These are phyloP conservation scores for Metschnikowia hibisci DNA, from an alignment of 805 yeast genomes.

Conservation along the genomic window DNA sequence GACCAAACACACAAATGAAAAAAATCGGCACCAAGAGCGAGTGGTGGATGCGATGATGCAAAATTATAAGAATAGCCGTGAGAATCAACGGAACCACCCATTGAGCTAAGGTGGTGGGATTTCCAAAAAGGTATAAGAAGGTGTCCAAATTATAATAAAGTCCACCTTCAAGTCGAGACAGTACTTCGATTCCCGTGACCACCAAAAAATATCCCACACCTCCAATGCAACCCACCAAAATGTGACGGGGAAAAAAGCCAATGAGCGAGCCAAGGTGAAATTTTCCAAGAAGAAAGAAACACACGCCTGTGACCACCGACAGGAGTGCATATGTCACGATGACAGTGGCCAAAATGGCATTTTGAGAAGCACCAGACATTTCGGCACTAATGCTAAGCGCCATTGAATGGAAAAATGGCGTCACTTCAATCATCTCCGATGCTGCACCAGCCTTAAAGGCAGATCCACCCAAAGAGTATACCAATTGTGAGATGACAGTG, in stretches of 20 bases:
- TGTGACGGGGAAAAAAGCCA: slow-evolving; percentile 95
- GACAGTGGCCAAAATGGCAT: slow-evolving; percentile 75
- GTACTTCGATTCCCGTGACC: slow-evolving; percentile 87
- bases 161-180: slow-evolving; percentile 76
- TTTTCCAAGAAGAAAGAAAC: slow-evolving; percentile 73
- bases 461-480: slow-evolving; percentile 86
- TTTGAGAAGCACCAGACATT: slow-evolving; percentile 42
- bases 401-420: slow-evolving; percentile 96
- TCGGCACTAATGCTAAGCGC: slow-evolving; percentile 63
- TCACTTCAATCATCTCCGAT: slow-evolving; percentile 98
- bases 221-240: slow-evolving; percentile 94
- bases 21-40: slow-evolving; percentile 78
- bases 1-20: slow-evolving; percentile 64
- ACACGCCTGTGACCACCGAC: slow-evolving; percentile 80
- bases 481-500: slow-evolving; percentile 83
- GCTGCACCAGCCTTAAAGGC: slow-evolving; percentile 90
- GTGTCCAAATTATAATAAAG: slow-evolving; percentile 61
- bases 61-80: slow-evolving; percentile 54
- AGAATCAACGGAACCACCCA: slow-evolving; percentile 71
- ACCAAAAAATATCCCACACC: slow-evolving; percentile 95
- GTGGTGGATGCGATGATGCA: slow-evolving; percentile 54
- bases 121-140: slow-evolving; percentile 46
- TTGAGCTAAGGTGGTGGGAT: slow-evolving; percentile 27
- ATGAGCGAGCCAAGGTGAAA: slow-evolving; percentile 79
- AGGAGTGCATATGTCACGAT: slow-evolving; percentile 80